phyloP scores from a whole-genome alignment of 129 eudicot genomes.

The Ambrosia artemisiifolia region DNA sequence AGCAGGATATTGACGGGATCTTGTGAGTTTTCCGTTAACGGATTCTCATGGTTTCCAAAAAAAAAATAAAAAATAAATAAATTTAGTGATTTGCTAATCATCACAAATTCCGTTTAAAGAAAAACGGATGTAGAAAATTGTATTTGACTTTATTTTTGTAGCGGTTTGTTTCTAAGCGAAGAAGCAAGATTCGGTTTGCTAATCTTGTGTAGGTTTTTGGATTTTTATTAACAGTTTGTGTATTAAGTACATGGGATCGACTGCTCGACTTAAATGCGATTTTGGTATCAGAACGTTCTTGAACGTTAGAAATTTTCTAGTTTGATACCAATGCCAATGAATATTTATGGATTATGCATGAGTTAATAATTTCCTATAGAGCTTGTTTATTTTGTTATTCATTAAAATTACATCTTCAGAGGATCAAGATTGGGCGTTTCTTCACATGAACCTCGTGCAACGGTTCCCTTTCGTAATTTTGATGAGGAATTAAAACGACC shows the following conservation, averaged over 20 bases:
- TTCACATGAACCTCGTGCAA: slow-evolving; percentile 41
- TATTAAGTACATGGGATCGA: not conserved
- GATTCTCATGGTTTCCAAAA: no score
- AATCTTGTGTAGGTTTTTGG: no score
- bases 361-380: not conserved
- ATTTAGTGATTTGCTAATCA: no score
- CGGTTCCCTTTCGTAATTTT: slow-evolving; percentile 80
- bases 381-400: not conserved
- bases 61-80: no score
- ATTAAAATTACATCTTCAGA: slow-evolving; percentile 19
- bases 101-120: no score
- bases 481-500: slow-evolving; percentile 71
- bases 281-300: not conserved
- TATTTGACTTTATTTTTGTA: no score
- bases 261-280: not conserved
- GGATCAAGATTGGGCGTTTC: slow-evolving; percentile 46
- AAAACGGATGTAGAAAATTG: no score
- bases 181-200: no score
- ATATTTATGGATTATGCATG: not conserved
- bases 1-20: no score
- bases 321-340: not conserved
- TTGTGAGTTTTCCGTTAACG: no score
- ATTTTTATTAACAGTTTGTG: no score
- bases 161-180: no score
- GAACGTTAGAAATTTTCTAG: not conserved